phyloP scores from a whole-genome alignment of 1,284 basidiomycete species.

The Sphagnurus paluster region DNA sequence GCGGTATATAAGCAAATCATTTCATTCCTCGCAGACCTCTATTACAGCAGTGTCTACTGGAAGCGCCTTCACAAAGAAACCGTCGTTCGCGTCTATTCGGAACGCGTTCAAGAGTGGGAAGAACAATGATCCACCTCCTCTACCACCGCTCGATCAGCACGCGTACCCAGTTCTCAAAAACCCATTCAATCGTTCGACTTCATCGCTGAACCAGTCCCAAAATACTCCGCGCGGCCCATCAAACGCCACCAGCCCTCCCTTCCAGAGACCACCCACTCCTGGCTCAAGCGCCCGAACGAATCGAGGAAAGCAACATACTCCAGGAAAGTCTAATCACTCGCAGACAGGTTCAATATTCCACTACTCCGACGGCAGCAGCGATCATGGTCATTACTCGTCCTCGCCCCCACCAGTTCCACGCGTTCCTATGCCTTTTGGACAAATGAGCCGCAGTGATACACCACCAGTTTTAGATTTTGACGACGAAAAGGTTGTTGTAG shows the following conservation, averaged over 20 bases:
- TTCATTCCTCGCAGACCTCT: conserved; percentile 71
- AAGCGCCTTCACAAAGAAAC: conserved; percentile 71
- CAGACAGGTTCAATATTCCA: conserved; percentile 72
- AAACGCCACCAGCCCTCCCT: conserved; percentile 37
- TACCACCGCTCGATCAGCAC: conserved; percentile 66
- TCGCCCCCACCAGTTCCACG: conserved; percentile 78
- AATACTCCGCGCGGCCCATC: conserved; percentile 23
- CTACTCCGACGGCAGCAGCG: conserved; percentile 67
- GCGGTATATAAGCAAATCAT: conserved; percentile 48
- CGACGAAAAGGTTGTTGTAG: conserved; percentile 63
- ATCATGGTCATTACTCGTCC: conserved; percentile 54
- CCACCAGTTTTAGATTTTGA: conserved; percentile 53
- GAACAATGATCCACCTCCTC: conserved; percentile 59
- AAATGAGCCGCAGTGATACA: conserved; percentile 48
- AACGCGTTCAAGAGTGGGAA: conserved; percentile 83
- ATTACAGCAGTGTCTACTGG: conserved; percentile 49
- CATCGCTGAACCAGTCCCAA: conserved; percentile 54
- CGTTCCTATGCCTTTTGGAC: conserved; percentile 60
- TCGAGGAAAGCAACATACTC: conserved; percentile 53
- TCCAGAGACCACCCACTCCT: conserved; percentile 63
- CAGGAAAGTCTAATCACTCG: conserved; percentile 70
- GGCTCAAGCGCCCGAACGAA: conserved; percentile 44
- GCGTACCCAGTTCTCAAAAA: conserved; percentile 71
- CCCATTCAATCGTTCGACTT: conserved; percentile 78
- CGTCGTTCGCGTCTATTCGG: conserved; percentile 84